Percentiles rank a stretch among this genome's conserved stretches.
Evolutionary conservation across 441 rosid species (phyloP).

Genomic region (Gossypium davidsonii): DNA sequence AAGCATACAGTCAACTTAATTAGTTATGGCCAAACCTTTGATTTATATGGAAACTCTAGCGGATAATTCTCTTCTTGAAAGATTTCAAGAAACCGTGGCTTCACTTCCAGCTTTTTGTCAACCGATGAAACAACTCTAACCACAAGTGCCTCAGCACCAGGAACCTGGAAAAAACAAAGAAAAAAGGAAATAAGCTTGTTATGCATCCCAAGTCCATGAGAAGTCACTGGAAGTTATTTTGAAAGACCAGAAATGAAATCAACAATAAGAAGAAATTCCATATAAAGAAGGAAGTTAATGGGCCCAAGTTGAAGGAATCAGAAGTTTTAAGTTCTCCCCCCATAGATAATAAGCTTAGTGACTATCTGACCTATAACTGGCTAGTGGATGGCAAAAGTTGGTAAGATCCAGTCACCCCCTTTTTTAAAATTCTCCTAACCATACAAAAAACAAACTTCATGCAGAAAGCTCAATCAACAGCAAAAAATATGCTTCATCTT

Average conservation of each 20-base stretch:
- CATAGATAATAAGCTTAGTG: background rate
- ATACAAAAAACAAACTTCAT: background rate
- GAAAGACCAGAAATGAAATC: slow-evolving; percentile 1
- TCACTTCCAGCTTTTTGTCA: slow-evolving; percentile 97
- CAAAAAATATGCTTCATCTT: background rate
- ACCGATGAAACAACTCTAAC: slow-evolving; percentile 98
- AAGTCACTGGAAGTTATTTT: background rate
- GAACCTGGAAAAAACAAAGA: slow-evolving; percentile 48
- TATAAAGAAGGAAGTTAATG: background rate
- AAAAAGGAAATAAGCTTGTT: background rate
- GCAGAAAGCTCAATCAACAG: slow-evolving; percentile 1
- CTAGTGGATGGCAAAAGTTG: background rate
- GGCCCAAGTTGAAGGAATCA: slow-evolving; percentile 1
- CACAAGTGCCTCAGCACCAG: slow-evolving; percentile 93
- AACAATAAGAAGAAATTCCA: background rate
- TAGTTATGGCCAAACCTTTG: slow-evolving; percentile 54
- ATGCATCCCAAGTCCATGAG: background rate
- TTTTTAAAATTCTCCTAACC: background rate
- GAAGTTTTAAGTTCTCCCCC: background rate
- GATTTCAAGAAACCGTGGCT: slow-evolving; percentile 86
- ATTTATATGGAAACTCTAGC: slow-evolving; percentile 85
- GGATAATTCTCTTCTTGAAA: slow-evolving; percentile 94
- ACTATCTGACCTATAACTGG: background rate
- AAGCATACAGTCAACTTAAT: slow-evolving; percentile 6
- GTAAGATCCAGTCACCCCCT: background rate